Conservation (phyloP, 768 basidiomycete genomes). For the Mrakia gelida region DNA sequence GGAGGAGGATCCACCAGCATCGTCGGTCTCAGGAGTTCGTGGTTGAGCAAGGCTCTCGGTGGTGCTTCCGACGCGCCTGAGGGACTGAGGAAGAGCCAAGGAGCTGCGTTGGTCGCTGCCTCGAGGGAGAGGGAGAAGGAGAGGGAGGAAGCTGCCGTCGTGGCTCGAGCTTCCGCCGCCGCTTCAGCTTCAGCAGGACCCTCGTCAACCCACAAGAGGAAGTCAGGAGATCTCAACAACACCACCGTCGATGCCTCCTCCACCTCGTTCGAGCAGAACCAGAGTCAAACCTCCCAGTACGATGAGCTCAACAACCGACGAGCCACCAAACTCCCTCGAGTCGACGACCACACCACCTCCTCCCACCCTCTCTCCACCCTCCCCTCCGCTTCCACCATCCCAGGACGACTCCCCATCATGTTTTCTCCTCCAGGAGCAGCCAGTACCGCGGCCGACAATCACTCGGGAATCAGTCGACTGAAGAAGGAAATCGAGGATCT, state of each 20-base stretch:
- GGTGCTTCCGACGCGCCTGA: not conserved
- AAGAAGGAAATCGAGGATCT: constrained; percentile 19
- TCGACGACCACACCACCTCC: constrained; percentile 1
- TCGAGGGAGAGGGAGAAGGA: constrained; percentile 24
- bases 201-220: constrained; percentile 12
- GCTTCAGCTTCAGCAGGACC: not conserved
- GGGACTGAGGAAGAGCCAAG: constrained; percentile 17
- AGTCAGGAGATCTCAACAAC: not conserved
- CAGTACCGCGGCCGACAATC: constrained; percentile 2
- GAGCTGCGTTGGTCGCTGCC: constrained; percentile 19
- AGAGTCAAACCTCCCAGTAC: not conserved
- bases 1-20: not conserved
- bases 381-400: not conserved
- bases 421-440: constrained; percentile 14
- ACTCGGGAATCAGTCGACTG: constrained; percentile 9
- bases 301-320: not conserved
- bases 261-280: not conserved
- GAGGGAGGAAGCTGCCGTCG: constrained; percentile 7
- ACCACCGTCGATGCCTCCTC: not conserved
- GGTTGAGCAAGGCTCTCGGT: constrained; percentile 24
- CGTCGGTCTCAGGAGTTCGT: constrained; percentile 11
- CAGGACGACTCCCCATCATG: constrained; percentile 1
- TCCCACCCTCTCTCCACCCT: constrained; percentile 18
- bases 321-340: not conserved
- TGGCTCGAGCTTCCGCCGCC: not conserved